These are phyloP conservation scores for Glycine latifolia DNA, from an alignment of 306 rosid species.

Conservation along the genomic window DNA sequence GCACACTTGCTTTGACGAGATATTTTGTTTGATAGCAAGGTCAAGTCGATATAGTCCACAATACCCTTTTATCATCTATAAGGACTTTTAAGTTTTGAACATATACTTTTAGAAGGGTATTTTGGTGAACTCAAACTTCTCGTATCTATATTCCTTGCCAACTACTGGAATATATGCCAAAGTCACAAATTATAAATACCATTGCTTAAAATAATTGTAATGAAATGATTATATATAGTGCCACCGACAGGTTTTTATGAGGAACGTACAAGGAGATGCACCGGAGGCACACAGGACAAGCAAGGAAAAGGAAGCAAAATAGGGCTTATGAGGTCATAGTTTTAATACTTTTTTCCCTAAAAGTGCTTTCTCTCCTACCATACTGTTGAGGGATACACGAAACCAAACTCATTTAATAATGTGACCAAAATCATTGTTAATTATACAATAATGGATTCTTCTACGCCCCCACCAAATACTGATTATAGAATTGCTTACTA, in stretches of 20 bases:
- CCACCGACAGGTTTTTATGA: conserved; percentile 54
- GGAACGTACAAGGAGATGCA: background rate
- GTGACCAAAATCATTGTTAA: conserved; percentile 41
- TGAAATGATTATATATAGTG: conserved; percentile 36
- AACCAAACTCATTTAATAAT: conserved; percentile 58
- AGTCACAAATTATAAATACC: conserved; percentile 17
- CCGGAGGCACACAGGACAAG: background rate
- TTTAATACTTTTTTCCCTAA: conserved; percentile 4
- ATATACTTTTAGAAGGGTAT: conserved; percentile 10
- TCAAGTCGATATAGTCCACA: conserved; percentile 22
- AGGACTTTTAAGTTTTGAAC: background rate
- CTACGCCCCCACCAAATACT: conserved; percentile 34
- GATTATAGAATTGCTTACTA: conserved; percentile 37
- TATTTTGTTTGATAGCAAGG: conserved; percentile 24
- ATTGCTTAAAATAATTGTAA: conserved; percentile 25
- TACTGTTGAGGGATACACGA: conserved; percentile 51
- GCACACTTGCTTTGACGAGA: conserved; percentile 43
- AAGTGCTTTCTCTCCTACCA: conserved; percentile 42
- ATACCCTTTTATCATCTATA: conserved; percentile 8
- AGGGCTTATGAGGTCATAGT: background rate
- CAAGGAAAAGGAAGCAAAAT: conserved; percentile 12
- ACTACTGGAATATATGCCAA: conserved; percentile 39
- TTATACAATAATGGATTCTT: conserved; percentile 35
- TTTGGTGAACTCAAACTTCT: conserved; percentile 15
- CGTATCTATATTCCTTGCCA: conserved; percentile 37